Conservation (phyloP, 2,329 filamentous ascomycete genomes). For the Fusarium cicatricum region DNA sequence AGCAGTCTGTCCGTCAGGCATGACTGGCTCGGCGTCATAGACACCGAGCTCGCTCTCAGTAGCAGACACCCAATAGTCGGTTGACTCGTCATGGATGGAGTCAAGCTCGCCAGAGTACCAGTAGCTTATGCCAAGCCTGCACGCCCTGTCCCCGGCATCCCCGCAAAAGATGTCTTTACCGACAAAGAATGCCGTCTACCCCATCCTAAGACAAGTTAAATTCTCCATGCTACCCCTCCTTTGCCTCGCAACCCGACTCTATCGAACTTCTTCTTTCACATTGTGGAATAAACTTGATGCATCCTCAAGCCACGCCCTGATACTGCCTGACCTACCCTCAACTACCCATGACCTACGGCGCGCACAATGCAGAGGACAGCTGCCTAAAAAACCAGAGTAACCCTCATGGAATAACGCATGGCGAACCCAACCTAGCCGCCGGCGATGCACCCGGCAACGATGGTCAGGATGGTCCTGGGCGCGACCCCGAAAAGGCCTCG, state of each 20-base stretch:
- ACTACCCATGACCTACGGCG: conserved; percentile 20
- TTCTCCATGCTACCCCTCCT: neutral
- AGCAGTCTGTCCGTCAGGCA: no score
- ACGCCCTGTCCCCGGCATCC: conserved; percentile 3
- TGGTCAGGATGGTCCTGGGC: neutral
- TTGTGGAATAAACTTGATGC: neutral
- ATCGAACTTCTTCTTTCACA: neutral
- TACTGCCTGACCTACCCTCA: neutral
- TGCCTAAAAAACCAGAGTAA: conserved; percentile 41
- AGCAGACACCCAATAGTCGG: neutral
- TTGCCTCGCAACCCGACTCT: neutral
- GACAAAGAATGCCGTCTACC: neutral
- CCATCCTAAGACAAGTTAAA: conserved; percentile 8
- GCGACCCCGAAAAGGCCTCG: conserved; percentile 16
- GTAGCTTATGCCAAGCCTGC: conserved; percentile 15
- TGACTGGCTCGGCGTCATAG: conserved; percentile 5
- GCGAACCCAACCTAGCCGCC: no score
- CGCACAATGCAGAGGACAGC: conserved; percentile 44
- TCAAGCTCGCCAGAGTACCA: neutral
- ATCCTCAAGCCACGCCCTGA: neutral
- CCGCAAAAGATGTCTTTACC: conserved; percentile 11
- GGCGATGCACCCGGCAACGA: neutral
- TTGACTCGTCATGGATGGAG: conserved; percentile 13
- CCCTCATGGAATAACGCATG: no score
- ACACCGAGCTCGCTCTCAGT: neutral